A percentile compares a stretch with the other conserved stretches of the same genome.
phyloP scores from a whole-genome alignment of 2,329 filamentous ascomycete species.

The Penicillium hesseltinei region DNA sequence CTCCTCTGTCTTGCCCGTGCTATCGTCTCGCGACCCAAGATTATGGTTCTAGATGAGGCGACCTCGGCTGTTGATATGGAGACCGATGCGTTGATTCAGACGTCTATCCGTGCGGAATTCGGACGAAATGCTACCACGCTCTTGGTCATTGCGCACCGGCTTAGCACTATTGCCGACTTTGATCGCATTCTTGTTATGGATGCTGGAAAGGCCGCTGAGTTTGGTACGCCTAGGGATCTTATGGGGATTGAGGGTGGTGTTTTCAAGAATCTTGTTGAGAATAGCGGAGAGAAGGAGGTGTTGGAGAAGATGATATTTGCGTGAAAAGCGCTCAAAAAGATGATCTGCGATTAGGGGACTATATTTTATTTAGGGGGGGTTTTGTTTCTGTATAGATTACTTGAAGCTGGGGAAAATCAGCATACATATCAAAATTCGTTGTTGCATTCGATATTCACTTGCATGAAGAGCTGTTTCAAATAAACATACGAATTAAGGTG shows the following conservation, averaged over 20 bases:
- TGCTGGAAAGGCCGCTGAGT: constrained; percentile 67
- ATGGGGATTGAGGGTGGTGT: constrained; percentile 41
- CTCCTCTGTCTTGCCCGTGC: constrained; percentile 33
- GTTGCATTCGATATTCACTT: neutral
- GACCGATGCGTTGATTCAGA: constrained; percentile 72
- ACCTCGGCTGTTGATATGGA: constrained; percentile 76
- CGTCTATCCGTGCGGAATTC: constrained; percentile 71
- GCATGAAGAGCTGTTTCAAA: neutral
- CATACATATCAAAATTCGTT: neutral
- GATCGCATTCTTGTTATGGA: constrained; percentile 71
- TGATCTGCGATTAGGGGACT: neutral
- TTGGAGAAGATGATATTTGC: constrained; percentile 26
- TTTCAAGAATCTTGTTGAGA: constrained; percentile 25
- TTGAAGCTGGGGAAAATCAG: neutral
- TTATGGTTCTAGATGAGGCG: constrained; percentile 79
- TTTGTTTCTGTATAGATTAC: neutral
- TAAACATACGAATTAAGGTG: neutral
- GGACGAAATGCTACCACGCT: constrained; percentile 60
- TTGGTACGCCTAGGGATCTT: constrained; percentile 62
- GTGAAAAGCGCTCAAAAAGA: neutral
- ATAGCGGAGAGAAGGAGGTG: constrained; percentile 25
- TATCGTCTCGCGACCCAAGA: constrained; percentile 69
- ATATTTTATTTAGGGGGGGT: too few relatives aligned
- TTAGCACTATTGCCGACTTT: constrained; percentile 76
- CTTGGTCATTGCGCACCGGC: constrained; percentile 71